Percentiles rank a stretch among this genome's conserved stretches.
These are phyloP conservation scores for Diplodia seriata DNA, from an alignment of 2,329 filamentous ascomycete genomes.

Conservation along the genomic window DNA sequence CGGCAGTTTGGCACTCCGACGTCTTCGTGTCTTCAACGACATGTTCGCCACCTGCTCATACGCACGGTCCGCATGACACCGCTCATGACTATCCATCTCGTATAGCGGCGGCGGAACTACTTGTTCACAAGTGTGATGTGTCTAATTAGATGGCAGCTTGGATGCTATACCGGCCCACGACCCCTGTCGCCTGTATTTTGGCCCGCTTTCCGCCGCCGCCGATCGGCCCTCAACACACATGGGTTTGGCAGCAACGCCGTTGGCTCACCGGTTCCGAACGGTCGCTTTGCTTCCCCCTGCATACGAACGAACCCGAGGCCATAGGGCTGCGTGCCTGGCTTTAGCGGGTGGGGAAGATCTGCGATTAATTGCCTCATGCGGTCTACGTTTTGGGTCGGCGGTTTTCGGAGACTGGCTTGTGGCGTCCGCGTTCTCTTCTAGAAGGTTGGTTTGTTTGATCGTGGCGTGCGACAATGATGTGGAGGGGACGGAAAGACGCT, in stretches of 20 bases:
- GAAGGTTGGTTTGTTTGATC: too few species aligned
- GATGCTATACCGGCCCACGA: background rate
- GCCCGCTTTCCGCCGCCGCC: background rate
- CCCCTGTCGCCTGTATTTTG: background rate
- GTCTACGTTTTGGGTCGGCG: background rate
- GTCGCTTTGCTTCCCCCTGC: background rate
- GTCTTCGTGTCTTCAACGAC: too few species aligned
- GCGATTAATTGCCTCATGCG: background rate
- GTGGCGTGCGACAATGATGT: background rate
- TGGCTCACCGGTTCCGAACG: background rate
- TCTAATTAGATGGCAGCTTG: background rate
- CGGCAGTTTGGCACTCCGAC: background rate
- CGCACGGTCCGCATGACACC: background rate
- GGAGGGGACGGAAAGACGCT: background rate
- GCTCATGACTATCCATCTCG: background rate
- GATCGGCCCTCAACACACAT: background rate
- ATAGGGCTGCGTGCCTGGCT: background rate
- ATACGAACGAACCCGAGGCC: background rate
- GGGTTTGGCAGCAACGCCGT: background rate
- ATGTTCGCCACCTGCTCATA: too few species aligned
- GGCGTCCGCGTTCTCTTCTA: background rate
- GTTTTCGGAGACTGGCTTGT: too few species aligned
- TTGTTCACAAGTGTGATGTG: background rate
- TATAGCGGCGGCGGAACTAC: background rate
- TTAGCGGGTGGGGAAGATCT: background rate